Evolutionary conservation across 2,329 filamentous ascomycete species (phyloP).

Genomic region (Sporothrix inflata): DNA sequence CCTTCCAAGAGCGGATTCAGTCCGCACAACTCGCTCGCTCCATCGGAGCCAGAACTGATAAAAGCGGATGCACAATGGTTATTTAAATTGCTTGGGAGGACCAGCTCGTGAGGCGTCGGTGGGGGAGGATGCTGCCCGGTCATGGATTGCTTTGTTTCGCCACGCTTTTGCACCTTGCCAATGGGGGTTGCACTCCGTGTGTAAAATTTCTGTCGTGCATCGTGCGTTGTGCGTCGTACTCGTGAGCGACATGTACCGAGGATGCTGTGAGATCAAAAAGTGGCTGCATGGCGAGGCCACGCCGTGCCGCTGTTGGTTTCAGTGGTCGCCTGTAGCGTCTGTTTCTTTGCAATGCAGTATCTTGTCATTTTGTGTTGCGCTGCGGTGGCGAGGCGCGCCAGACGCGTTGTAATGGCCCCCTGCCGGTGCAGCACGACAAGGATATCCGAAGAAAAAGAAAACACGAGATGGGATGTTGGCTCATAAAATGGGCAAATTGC

Average conservation of each 20-base stretch:
- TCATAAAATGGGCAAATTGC: background rate
- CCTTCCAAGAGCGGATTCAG: background rate
- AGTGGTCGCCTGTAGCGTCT: background rate
- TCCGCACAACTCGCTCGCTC: background rate
- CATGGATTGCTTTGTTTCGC: too few species aligned
- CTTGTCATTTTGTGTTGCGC: background rate
- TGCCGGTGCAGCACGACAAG: background rate
- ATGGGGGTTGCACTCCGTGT: background rate
- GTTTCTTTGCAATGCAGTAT: slow-evolving; percentile 1
- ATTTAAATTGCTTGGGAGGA: background rate
- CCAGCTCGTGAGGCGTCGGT: background rate
- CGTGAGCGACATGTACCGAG: background rate
- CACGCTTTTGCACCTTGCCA: background rate
- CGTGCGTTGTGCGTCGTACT: background rate
- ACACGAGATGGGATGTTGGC: background rate
- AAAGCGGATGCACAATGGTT: background rate
- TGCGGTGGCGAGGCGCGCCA: slow-evolving; percentile 9
- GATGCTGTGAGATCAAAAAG: background rate
- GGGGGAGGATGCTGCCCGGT: background rate
- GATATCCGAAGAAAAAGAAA: background rate
- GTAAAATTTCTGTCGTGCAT: too few species aligned
- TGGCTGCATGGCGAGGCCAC: slow-evolving; percentile 7
- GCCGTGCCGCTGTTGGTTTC: background rate
- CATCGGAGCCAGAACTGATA: background rate
- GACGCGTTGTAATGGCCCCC: slow-evolving; percentile 1